Conservation (phyloP, 257 asterid species). For the Primulina tabacum region DNA sequence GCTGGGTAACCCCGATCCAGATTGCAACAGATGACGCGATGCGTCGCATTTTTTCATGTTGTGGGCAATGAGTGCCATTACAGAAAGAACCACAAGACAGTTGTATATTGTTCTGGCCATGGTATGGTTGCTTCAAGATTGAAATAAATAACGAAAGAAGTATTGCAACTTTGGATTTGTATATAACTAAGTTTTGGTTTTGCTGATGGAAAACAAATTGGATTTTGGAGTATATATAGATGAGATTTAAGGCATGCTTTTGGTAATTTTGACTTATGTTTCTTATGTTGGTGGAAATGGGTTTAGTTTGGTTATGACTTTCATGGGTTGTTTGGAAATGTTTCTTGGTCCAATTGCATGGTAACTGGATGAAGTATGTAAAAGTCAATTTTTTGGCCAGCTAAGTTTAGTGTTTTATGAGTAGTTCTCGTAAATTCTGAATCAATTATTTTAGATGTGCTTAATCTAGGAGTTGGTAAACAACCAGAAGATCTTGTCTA, state of each 20-base stretch:
- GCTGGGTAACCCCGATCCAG: not conserved
- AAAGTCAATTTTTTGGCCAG: too few species aligned
- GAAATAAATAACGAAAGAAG: not conserved
- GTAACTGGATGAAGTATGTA: too few species aligned
- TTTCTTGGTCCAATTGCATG: not conserved
- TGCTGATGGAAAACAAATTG: not conserved
- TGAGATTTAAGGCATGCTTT: not conserved
- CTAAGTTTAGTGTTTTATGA: too few species aligned
- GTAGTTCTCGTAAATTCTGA: too few species aligned
- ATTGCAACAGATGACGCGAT: constrained; percentile 6
- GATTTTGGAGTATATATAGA: not conserved
- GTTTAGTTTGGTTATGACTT: constrained; percentile 1
- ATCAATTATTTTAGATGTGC: too few species aligned
- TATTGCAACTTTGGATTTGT: not conserved
- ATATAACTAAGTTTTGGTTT: not conserved
- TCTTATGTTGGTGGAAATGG: not conserved
- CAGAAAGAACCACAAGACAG: not conserved
- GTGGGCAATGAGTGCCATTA: not conserved
- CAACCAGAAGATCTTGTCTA: too few species aligned
- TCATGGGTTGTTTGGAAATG: constrained; percentile 1
- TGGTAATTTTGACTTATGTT: not conserved
- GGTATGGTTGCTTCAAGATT: not conserved
- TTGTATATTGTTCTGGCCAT: constrained; percentile 14
- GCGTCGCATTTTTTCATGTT: constrained; percentile 1
- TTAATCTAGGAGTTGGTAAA: too few species aligned